Conservation (phyloP, 305 asterid species). For the Euphrasia arctica region DNA sequence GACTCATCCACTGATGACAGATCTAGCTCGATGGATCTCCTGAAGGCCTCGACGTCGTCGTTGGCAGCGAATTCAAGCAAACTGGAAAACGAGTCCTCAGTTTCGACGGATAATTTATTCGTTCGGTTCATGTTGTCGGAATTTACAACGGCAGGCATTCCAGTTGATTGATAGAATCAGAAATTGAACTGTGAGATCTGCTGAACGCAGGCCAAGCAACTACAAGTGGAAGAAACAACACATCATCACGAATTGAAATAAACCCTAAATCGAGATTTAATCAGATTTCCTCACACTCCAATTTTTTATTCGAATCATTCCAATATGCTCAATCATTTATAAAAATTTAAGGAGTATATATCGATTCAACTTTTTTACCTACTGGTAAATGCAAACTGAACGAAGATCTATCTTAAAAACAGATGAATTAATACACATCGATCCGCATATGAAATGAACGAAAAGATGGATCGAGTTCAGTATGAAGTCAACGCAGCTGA, state of each 20-base stretch:
- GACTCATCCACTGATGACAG: slow-evolving; percentile 42
- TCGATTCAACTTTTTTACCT: too few species aligned
- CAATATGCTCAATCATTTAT: too few species aligned
- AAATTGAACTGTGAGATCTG: neutral
- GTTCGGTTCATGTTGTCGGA: slow-evolving; percentile 30
- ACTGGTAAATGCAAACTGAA: too few species aligned
- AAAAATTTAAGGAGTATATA: too few species aligned
- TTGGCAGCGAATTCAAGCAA: slow-evolving; percentile 73
- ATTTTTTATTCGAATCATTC: too few species aligned
- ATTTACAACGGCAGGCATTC: too few species aligned
- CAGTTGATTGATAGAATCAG: neutral
- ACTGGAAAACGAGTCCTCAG: slow-evolving; percentile 59
- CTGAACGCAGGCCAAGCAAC: neutral
- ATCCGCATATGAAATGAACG: slow-evolving; percentile 5
- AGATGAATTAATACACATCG: neutral
- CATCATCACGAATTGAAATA: too few species aligned
- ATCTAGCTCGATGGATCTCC: slow-evolving; percentile 45
- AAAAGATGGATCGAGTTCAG: neutral
- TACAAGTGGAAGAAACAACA: too few species aligned
- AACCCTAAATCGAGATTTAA: too few species aligned
- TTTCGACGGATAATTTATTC: slow-evolving; percentile 47
- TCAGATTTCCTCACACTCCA: too few species aligned
- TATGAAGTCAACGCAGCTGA: slow-evolving; percentile 43
- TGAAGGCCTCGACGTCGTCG: slow-evolving; percentile 55
- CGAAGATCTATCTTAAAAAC: too few species aligned